A percentile compares a stretch with the other conserved stretches of the same genome.
Conservation (phyloP, 2,329 filamentous ascomycete species). For the Fusarium sp. region DNA sequence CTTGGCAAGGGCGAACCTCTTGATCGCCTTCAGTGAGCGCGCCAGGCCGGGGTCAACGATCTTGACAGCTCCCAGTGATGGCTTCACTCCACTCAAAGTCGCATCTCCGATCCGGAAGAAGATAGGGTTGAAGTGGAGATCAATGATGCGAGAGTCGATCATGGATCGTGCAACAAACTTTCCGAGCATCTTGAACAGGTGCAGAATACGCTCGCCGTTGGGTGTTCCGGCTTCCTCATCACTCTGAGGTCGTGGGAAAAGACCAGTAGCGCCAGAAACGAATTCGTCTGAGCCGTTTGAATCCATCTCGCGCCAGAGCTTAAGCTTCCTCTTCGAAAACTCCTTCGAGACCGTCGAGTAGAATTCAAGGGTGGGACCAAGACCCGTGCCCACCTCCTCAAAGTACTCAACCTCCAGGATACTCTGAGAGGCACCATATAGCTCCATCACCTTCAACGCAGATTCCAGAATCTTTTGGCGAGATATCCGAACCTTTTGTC, state of each 20-base stretch:
- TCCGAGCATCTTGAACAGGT: slow-evolving; percentile 91
- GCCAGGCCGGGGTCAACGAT: slow-evolving; percentile 89
- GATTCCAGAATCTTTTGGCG: slow-evolving; percentile 95
- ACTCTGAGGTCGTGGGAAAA: slow-evolving; percentile 93
- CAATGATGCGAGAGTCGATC: slow-evolving; percentile 98
- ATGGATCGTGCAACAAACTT: slow-evolving; percentile 98
- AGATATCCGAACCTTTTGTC: slow-evolving; percentile 98
- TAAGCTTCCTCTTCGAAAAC: slow-evolving; percentile 96
- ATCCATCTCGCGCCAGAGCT: slow-evolving; percentile 95
- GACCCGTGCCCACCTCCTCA: slow-evolving; percentile 95
- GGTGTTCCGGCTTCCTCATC: slow-evolving; percentile 79
- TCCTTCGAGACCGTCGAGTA: slow-evolving; percentile 98
- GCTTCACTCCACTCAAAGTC: slow-evolving; percentile 71
- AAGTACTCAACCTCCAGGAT: slow-evolving; percentile 98
- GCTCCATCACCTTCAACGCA: slow-evolving; percentile 97
- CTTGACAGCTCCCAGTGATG: slow-evolving; percentile 90
- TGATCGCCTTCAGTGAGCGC: slow-evolving; percentile 85
- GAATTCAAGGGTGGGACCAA: slow-evolving; percentile 96
- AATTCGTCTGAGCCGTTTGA: slow-evolving; percentile 79
- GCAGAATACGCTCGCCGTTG: slow-evolving; percentile 87
- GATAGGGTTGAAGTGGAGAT: slow-evolving; percentile 95
- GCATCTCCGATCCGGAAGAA: slow-evolving; percentile 95
- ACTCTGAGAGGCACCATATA: slow-evolving; percentile 96
- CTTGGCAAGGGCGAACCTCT: slow-evolving; percentile 87
- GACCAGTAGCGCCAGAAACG: slow-evolving; percentile 83